Evolutionary conservation across 2,329 filamentous ascomycete genomes (phyloP).

Genomic region (Stachybotrys chartarum): DNA sequence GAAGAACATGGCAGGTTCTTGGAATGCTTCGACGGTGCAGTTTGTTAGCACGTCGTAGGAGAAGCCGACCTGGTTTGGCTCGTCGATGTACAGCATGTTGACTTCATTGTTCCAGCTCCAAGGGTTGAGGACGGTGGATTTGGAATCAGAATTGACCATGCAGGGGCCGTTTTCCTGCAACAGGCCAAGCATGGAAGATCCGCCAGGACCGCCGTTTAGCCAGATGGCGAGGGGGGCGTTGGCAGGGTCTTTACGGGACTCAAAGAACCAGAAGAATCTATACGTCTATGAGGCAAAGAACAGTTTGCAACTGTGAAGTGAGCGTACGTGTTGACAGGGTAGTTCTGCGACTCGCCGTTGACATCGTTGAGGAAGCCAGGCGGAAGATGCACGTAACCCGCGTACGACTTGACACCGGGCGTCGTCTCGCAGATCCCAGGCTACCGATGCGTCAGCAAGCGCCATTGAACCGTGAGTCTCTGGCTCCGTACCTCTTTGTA

Average conservation of each 20-base stretch:
- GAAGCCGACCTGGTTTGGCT: constrained; percentile 61
- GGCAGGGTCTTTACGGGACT: constrained; percentile 30
- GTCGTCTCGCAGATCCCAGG: constrained; percentile 47
- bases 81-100: constrained; percentile 49
- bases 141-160: constrained; percentile 38
- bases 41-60: constrained; percentile 61
- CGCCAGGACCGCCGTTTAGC: constrained; percentile 31
- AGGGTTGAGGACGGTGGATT: constrained; percentile 45
- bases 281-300: too few relatives aligned
- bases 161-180: constrained; percentile 53
- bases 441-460: neutral
- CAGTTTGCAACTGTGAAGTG: too few relatives aligned
- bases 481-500: constrained; percentile 52
- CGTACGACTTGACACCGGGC: constrained; percentile 55
- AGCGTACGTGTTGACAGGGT: constrained; percentile 39
- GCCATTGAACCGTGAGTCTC: constrained; percentile 7
- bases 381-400: constrained; percentile 55
- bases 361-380: constrained; percentile 26
- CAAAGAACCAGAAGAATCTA: constrained; percentile 45
- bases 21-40: constrained; percentile 41
- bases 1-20: constrained; percentile 39
- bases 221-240: constrained; percentile 48
- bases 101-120: constrained; percentile 57
- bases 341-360: constrained; percentile 36
- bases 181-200: constrained; percentile 30